Percentiles rank a stretch among this genome's conserved stretches.
phyloP scores from a whole-genome alignment of 2,329 filamentous ascomycete genomes.

The Ophiostoma sp. region DNA sequence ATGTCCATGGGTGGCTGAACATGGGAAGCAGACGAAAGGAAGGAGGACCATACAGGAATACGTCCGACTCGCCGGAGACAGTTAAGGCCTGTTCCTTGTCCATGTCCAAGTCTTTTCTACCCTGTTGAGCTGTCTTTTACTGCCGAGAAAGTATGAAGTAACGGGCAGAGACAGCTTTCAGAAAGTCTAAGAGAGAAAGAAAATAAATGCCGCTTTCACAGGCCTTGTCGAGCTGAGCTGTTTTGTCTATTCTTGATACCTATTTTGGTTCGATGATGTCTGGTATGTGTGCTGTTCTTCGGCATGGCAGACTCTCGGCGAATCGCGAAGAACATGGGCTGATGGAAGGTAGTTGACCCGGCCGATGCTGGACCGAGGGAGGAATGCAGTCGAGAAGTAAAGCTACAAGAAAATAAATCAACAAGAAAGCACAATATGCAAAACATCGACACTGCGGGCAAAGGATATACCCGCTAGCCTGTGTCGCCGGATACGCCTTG shows the following conservation, averaged over 20 bases:
- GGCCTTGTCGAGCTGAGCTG: background rate
- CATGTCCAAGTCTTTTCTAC: background rate
- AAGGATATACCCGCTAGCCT: background rate
- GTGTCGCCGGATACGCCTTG: background rate
- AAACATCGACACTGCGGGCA: background rate
- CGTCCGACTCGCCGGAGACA: slow-evolving; percentile 22
- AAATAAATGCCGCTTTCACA: background rate
- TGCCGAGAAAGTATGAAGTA: background rate
- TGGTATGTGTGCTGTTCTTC: background rate
- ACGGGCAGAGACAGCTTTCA: background rate
- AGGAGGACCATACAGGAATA: slow-evolving; percentile 3
- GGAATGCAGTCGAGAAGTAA: background rate
- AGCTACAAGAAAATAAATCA: background rate
- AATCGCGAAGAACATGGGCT: background rate
- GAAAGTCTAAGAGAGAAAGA: background rate
- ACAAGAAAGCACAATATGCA: background rate
- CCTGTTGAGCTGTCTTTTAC: background rate
- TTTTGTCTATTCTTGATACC: background rate
- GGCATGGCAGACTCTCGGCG: background rate
- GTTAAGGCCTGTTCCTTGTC: background rate
- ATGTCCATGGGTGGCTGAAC: background rate
- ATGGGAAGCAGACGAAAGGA: background rate
- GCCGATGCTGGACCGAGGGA: background rate
- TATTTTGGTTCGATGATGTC: background rate
- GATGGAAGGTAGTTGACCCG: background rate